phyloP scores from a whole-genome alignment of 2,329 filamentous ascomycete genomes.

The Monosporascus sp. region DNA sequence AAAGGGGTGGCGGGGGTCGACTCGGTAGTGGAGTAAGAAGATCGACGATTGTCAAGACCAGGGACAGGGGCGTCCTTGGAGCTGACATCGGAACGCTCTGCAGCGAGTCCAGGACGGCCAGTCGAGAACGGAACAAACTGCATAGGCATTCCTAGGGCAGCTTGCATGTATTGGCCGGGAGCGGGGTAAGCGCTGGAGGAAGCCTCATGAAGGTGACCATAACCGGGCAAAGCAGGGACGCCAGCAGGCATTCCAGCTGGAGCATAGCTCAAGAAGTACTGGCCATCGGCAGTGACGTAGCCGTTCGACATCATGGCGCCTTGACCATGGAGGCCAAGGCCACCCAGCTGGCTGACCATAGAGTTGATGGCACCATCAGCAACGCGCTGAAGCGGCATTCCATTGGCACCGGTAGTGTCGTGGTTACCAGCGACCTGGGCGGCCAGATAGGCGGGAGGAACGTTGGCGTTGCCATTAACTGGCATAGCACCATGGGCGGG shows the following conservation, averaged over 20 bases:
- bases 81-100: slow-evolving; percentile 41
- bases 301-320: slow-evolving; percentile 23
- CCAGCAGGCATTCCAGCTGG: slow-evolving; percentile 14
- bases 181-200: slow-evolving; percentile 25
- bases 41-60: slow-evolving; percentile 58
- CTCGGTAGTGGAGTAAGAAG: slow-evolving; percentile 63
- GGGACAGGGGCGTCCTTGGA: slow-evolving; percentile 58
- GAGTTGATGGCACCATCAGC: slow-evolving; percentile 21
- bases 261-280: slow-evolving; percentile 19
- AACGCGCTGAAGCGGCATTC: slow-evolving; percentile 11
- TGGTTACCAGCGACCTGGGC: slow-evolving; percentile 15
- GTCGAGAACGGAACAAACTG: slow-evolving; percentile 47
- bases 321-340: slow-evolving; percentile 27
- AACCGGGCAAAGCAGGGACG: slow-evolving; percentile 18
- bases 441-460: slow-evolving; percentile 17
- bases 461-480: slow-evolving; percentile 10
- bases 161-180: slow-evolving; percentile 29
- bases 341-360: slow-evolving; percentile 25
- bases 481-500: slow-evolving; percentile 14
- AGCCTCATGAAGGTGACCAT: slow-evolving; percentile 16
- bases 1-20: slow-evolving; percentile 62
- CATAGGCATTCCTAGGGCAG: slow-evolving; percentile 30
- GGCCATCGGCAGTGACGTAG: slow-evolving; percentile 27
- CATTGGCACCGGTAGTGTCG: slow-evolving; percentile 15
- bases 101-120: slow-evolving; percentile 38